Evolutionary conservation across 352 stramenopile genomes (phyloP), one percentile per base, ranked within the genome.

Genomic region (Detonula confervacea): DNA sequence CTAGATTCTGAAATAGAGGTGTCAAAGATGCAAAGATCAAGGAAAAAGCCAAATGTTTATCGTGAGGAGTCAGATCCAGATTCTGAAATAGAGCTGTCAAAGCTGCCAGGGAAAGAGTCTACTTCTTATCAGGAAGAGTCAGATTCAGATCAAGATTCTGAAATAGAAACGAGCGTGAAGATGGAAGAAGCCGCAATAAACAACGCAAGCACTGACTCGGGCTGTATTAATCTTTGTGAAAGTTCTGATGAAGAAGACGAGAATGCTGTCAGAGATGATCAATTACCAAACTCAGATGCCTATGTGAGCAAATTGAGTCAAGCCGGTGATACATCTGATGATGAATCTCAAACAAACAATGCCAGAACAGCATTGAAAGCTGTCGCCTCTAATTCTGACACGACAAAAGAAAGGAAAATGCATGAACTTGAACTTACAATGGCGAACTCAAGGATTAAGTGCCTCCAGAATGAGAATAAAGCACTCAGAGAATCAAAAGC

Each of bases 221-320:
- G 18, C 16, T 54, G 46, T 20, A 54, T 54, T 54, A 14, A 54
- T 20, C 46, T 54, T 2, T 54, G 46, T 27, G 46, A 54, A 11
- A 54, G 16, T 54, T 54, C 46, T 54, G 46, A 27, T 27, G 46
- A 54, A 18, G 46, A 54, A 5, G 46, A 14, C n/a, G 46, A 54
- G 9, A 18, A 18, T 11, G 12, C 46, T 8, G 18, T 2, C 46
- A 54, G n/a, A 5, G 46, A 18, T 54, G 46, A 54, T 27, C 11
- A 20, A 16, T 16, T 16, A 20, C 39, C 39, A 20, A 16, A 4
- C 2, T 9, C 16, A n/a, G 18, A 49, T 49, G 18, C 5, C 39
- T 1, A 49, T 16, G 39, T 49, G 12, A 49, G 11, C 39, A 18
- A 54, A 54, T 16, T 29, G 46, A 27, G 16, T 54, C 2, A 54